These are phyloP conservation scores for Saccharomycopsis babjevae DNA, from an alignment of 805 yeast genomes.

Conservation along the genomic window DNA sequence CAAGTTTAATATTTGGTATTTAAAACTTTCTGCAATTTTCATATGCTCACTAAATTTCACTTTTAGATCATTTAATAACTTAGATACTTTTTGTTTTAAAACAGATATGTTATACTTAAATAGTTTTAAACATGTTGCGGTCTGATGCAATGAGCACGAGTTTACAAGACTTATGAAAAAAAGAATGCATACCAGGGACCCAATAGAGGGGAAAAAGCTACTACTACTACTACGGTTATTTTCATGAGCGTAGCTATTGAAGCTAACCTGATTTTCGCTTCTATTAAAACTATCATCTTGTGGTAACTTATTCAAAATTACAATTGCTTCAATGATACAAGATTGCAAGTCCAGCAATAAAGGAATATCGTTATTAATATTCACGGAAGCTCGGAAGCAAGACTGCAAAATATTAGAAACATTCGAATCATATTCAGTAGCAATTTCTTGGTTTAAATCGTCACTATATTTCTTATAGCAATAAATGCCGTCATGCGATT, in stretches of 20 bases:
- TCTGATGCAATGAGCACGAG: not conserved
- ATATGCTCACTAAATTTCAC: not conserved
- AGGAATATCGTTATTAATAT: constrained; percentile 8
- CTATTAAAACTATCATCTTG: not conserved
- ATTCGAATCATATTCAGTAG: not conserved
- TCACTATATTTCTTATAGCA: constrained; percentile 7
- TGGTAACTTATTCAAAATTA: not conserved
- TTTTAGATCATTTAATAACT: not conserved
- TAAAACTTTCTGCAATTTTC: not conserved
- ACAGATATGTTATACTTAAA: not conserved
- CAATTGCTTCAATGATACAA: constrained; percentile 11
- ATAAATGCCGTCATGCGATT: constrained; percentile 2
- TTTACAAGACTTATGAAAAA: not conserved
- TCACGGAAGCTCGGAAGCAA: not conserved
- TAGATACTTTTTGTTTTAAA: not conserved
- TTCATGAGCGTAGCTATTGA: not conserved
- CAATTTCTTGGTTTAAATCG: not conserved
- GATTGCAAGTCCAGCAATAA: constrained; percentile 9
- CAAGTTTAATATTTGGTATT: not conserved
- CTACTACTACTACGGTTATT: not conserved
- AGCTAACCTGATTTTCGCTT: not conserved
- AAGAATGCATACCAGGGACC: not conserved
- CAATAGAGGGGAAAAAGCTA: not conserved
- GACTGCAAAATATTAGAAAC: not conserved
- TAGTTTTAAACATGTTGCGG: not conserved